phyloP scores from a whole-genome alignment of 192 early-diverging fungal species.

The Geranomyces michiganensis region DNA sequence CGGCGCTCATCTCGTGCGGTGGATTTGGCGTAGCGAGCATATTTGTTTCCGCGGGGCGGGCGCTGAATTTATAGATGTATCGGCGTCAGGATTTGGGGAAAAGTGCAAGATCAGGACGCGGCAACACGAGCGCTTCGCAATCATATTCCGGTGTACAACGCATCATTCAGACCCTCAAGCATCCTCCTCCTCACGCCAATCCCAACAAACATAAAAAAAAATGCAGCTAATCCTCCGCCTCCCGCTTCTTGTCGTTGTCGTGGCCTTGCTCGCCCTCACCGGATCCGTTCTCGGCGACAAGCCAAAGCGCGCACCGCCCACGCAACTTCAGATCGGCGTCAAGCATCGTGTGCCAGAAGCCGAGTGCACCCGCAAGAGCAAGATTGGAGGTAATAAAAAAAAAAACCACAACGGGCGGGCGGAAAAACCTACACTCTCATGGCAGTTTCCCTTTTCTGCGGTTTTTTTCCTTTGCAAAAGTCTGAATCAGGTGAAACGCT shows the following conservation, averaged over 20 bases:
- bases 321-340: slow-evolving; percentile 56
- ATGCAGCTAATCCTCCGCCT: neutral
- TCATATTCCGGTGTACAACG: no score
- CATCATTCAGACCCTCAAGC: no score
- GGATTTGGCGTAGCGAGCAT: neutral
- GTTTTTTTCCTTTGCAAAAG: neutral
- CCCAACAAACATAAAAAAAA: no score
- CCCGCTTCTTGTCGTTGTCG: slow-evolving; percentile 1
- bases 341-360: slow-evolving; percentile 56
- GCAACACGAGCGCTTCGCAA: no score
- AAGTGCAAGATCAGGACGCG: no score
- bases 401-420: no score
- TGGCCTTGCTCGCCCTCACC: neutral
- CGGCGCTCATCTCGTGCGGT: neutral
- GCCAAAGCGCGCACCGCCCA: slow-evolving; percentile 41
- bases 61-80: no score
- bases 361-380: slow-evolving; percentile 51
- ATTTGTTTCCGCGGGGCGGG: no score
- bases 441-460: neutral
- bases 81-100: no score
- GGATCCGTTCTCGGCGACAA: slow-evolving; percentile 13
- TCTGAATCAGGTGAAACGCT: neutral
- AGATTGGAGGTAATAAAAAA: slow-evolving; percentile 48
- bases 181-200: no score
- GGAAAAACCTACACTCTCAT: no score